These are phyloP conservation scores for Pseudogymnoascus sp. DNA, from an alignment of 2,329 filamentous ascomycete genomes.

Conservation along the genomic window DNA sequence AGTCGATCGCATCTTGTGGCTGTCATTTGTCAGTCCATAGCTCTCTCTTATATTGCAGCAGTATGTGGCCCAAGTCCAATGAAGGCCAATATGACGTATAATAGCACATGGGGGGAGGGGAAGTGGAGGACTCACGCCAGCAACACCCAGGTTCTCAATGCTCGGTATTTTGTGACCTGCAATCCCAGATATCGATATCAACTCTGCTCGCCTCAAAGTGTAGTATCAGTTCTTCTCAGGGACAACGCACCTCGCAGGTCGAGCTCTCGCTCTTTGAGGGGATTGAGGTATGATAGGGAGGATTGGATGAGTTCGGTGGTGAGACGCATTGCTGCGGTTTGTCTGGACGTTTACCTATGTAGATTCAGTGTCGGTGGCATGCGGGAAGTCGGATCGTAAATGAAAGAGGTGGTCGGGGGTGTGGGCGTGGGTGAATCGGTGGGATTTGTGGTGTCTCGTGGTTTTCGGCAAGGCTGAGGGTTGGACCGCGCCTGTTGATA, in stretches of 20 bases:
- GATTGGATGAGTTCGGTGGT: conserved; percentile 89
- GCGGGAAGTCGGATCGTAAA: background rate
- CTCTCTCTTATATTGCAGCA: conserved; percentile 3
- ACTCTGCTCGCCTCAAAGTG: conserved; percentile 72
- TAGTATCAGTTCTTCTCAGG: conserved; percentile 92
- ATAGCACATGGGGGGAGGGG: conserved; percentile 6
- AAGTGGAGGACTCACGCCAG: conserved; percentile 58
- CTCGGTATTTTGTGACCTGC: conserved; percentile 95
- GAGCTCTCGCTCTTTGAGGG: conserved; percentile 96
- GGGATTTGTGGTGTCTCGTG: conserved; percentile 3
- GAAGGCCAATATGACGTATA: background rate
- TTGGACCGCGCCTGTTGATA: conserved; percentile 4
- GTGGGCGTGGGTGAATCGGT: background rate
- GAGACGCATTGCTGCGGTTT: conserved; percentile 66
- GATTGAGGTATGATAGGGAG: conserved; percentile 97
- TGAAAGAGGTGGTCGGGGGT: background rate
- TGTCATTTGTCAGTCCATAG: conserved; percentile 30
- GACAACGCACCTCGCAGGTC: conserved; percentile 92
- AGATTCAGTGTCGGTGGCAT: background rate
- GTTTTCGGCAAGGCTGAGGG: conserved; percentile 12
- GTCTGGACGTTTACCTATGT: conserved; percentile 6
- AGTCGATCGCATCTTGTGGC: conserved; percentile 95
- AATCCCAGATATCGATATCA: conserved; percentile 60
- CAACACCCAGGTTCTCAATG: conserved; percentile 96
- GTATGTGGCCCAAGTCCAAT: background rate